phyloP scores from a whole-genome alignment of 2,329 filamentous ascomycete genomes.

The Paradendryphiella salina region DNA sequence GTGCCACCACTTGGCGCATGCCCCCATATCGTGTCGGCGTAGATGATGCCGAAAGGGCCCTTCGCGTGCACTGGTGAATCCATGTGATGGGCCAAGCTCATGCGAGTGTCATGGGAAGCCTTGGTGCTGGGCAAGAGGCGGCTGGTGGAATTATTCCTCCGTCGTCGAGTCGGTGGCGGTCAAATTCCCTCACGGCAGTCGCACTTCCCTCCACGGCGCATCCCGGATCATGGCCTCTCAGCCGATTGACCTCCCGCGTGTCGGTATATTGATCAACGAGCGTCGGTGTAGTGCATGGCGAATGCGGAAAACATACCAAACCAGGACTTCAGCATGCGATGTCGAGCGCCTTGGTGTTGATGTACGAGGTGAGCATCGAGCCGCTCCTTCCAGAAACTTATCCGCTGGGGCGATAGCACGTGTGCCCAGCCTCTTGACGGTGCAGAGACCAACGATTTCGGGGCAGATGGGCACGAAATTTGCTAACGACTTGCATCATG shows the following conservation, averaged over 20 bases:
- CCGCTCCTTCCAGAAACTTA: slow-evolving; percentile 19
- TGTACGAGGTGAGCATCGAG: slow-evolving; percentile 7
- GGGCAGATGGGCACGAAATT: slow-evolving; percentile 28
- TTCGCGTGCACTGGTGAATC: slow-evolving; percentile 14
- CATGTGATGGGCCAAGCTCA: slow-evolving; percentile 28
- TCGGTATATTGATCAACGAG: slow-evolving; percentile 22
- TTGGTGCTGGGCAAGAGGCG: slow-evolving; percentile 11
- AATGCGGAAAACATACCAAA: slow-evolving; percentile 15
- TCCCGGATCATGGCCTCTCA: slow-evolving; percentile 6
- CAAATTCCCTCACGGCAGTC: slow-evolving; percentile 12
- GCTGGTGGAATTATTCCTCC: slow-evolving; percentile 34
- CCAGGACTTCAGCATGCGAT: slow-evolving; percentile 6
- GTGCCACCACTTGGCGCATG: slow-evolving; percentile 28
- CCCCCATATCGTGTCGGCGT: slow-evolving; percentile 22
- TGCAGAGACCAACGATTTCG: slow-evolving; percentile 26
- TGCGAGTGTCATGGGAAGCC: slow-evolving; percentile 24
- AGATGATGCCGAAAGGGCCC: slow-evolving; percentile 27
- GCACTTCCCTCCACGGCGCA: slow-evolving; percentile 9
- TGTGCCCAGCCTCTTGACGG: slow-evolving; percentile 23
- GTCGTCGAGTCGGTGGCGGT: slow-evolving; percentile 19
- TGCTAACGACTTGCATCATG: slow-evolving; percentile 11
- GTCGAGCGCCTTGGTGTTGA: slow-evolving; percentile 12
- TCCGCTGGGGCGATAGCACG: slow-evolving; percentile 20
- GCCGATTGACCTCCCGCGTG: slow-evolving; percentile 9
- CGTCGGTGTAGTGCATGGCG: slow-evolving; percentile 27